phyloP scores from a whole-genome alignment of 805 yeast genomes.

The Starmerella vaccinii region DNA sequence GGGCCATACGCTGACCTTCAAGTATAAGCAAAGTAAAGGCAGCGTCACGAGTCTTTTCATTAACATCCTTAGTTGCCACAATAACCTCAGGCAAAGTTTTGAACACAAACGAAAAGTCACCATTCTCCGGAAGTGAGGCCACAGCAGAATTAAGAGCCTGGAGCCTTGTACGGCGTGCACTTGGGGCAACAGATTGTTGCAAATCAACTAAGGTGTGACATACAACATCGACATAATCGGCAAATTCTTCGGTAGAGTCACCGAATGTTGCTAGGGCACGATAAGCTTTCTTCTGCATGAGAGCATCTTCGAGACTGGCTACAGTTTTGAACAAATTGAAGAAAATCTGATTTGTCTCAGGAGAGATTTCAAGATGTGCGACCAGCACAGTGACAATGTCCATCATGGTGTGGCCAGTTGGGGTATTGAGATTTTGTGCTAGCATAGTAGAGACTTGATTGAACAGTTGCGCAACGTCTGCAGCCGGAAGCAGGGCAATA shows the following conservation, averaged over 20 bases:
- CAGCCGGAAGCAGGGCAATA: conserved; percentile 54
- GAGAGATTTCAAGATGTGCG: conserved; percentile 55
- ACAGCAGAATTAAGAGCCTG: conserved; percentile 54
- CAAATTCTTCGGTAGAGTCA: conserved; percentile 45
- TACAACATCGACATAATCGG: conserved; percentile 28
- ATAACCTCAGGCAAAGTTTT: conserved; percentile 77
- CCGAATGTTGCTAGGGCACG: conserved; percentile 53
- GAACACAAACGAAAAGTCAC: conserved; percentile 67
- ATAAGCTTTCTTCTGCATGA: conserved; percentile 81
- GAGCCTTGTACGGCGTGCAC: conserved; percentile 75
- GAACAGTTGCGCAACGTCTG: conserved; percentile 65
- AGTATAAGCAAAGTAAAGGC: conserved; percentile 65
- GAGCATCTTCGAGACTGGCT: conserved; percentile 34
- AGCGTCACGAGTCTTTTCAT: conserved; percentile 78
- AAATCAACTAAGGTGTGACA: conserved; percentile 41
- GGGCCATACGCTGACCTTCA: conserved; percentile 70
- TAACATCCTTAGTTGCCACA: conserved; percentile 79
- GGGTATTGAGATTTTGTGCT: conserved; percentile 35
- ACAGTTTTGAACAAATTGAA: conserved; percentile 21
- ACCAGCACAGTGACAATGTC: conserved; percentile 83
- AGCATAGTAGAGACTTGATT: conserved; percentile 74
- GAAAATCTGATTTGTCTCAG: conserved; percentile 13
- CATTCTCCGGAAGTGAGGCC: conserved; percentile 47
- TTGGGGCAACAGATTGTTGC: conserved; percentile 41
- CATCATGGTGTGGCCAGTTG: conserved; percentile 71